Conservation (phyloP, 2,329 filamentous ascomycete species). For the Chaetomiaceae sp. region DNA sequence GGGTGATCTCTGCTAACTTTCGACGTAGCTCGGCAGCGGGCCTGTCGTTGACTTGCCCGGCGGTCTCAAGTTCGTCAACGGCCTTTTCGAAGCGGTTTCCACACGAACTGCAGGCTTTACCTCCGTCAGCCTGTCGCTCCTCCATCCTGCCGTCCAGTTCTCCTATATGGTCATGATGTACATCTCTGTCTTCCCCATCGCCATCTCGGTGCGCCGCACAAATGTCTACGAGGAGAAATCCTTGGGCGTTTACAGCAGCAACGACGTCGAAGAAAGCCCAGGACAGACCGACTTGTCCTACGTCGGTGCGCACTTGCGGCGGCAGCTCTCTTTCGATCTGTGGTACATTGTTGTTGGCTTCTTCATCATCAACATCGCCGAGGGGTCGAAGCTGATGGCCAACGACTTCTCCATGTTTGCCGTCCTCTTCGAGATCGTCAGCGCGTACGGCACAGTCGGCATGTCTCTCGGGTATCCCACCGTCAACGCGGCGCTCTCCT, state of each 20-base stretch:
- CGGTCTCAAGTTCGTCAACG: conserved; percentile 75
- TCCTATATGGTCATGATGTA: conserved; percentile 99
- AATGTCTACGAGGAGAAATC: conserved; percentile 95
- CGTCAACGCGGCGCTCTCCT: conserved; percentile 75
- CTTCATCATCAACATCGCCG: conserved; percentile 87
- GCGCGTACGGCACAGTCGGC: conserved; percentile 91
- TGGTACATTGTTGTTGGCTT: conserved; percentile 95
- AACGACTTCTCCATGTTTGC: conserved; percentile 63
- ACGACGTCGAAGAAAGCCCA: conserved; percentile 43
- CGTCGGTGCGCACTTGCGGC: conserved; percentile 83
- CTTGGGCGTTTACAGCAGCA: conserved; percentile 63
- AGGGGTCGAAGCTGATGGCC: conserved; percentile 63
- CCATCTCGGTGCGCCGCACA: conserved; percentile 87
- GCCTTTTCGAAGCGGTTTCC: conserved; percentile 82
- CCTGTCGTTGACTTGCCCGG: conserved; percentile 64
- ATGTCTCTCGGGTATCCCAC: conserved; percentile 76
- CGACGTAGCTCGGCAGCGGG: conserved; percentile 60
- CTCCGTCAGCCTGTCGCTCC: conserved; percentile 67
- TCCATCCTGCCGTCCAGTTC: conserved; percentile 89
- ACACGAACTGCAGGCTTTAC: conserved; percentile 90
- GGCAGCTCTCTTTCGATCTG: conserved; percentile 91
- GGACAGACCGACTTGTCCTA: conserved; percentile 67
- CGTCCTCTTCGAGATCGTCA: conserved; percentile 79
- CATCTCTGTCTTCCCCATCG: conserved; percentile 93
- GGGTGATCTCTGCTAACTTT: conserved; percentile 9